phyloP scores from a whole-genome alignment of 768 basidiomycete species.

The Pseudohyphozyma bogoriensis region DNA sequence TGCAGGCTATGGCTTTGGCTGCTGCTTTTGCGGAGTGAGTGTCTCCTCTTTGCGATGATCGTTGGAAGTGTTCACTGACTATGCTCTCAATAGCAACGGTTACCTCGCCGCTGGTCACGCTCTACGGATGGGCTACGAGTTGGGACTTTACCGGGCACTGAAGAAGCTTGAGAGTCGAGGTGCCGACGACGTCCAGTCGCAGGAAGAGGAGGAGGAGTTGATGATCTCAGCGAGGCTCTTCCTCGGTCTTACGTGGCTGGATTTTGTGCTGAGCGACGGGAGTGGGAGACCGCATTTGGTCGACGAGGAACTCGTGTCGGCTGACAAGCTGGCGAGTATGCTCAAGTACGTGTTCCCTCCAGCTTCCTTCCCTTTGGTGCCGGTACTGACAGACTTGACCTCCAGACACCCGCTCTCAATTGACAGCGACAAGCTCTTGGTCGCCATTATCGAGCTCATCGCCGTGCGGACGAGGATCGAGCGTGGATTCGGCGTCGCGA shows the following conservation, averaged over 20 bases:
- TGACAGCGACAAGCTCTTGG: background rate
- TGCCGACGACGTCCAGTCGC: constrained; percentile 44
- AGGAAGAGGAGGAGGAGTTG: constrained; percentile 77
- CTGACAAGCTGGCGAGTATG: constrained; percentile 8
- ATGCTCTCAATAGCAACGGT: constrained; percentile 52
- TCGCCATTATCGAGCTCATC: background rate
- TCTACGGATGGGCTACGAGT: constrained; percentile 88
- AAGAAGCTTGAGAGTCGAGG: constrained; percentile 53
- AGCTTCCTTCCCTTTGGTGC: background rate
- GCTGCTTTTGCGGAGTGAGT: constrained; percentile 49
- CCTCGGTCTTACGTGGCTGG: constrained; percentile 92
- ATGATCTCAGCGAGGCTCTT: constrained; percentile 88
- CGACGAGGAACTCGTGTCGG: constrained; percentile 8
- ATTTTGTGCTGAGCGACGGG: constrained; percentile 54
- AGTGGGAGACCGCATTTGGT: background rate
- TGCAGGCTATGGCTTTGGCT: constrained; percentile 84
- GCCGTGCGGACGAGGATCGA: background rate
- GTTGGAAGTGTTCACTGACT: background rate
- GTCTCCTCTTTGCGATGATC: background rate
- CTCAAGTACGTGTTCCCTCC: background rate
- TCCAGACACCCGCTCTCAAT: background rate
- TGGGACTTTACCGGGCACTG: constrained; percentile 81
- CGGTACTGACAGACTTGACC: background rate
- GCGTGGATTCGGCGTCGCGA: background rate
- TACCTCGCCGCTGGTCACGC: constrained; percentile 94